A percentile compares a stretch with the other conserved stretches of the same genome.
Conservation (phyloP, 495 filamentous ascomycete genomes). For the Astrocystis sublimbata region DNA sequence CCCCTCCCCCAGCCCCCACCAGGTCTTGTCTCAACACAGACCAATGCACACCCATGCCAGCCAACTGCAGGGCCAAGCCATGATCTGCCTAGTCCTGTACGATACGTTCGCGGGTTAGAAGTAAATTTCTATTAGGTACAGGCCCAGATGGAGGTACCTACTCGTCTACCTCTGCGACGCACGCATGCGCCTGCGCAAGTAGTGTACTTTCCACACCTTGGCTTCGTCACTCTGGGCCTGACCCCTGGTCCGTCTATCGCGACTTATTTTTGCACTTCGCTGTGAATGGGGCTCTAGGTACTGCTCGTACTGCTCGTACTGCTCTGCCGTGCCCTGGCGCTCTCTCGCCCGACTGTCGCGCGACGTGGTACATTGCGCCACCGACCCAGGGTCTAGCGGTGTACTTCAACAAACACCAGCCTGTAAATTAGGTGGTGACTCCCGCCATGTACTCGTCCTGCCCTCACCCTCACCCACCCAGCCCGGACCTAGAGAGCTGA, state of each 20-base stretch:
- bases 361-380: slow-evolving; percentile 7
- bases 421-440: slow-evolving; percentile 22
- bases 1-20: neutral
- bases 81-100: slow-evolving; percentile 13
- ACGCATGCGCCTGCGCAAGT: neutral
- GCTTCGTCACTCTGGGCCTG: slow-evolving; percentile 18
- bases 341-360: slow-evolving; percentile 10
- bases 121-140: neutral
- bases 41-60: too few relatives aligned
- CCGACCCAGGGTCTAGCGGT: slow-evolving; percentile 7
- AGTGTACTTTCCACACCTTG: slow-evolving; percentile 10
- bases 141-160: neutral
- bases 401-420: slow-evolving; percentile 21
- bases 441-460: slow-evolving; percentile 43
- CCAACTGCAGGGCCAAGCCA: slow-evolving; percentile 12
- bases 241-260: slow-evolving; percentile 6
- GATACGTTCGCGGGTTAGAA: neutral
- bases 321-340: neutral
- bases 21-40: neutral
- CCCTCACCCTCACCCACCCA: slow-evolving; percentile 20
- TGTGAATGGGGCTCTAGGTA: slow-evolving; percentile 11
- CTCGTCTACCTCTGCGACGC: neutral
- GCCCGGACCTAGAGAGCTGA: slow-evolving; percentile 11
- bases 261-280: slow-evolving; percentile 17
- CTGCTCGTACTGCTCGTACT: too few relatives aligned